These are phyloP conservation scores for Colletotrichum viniferum DNA, from an alignment of 2,329 filamentous ascomycete genomes.

Conservation along the genomic window DNA sequence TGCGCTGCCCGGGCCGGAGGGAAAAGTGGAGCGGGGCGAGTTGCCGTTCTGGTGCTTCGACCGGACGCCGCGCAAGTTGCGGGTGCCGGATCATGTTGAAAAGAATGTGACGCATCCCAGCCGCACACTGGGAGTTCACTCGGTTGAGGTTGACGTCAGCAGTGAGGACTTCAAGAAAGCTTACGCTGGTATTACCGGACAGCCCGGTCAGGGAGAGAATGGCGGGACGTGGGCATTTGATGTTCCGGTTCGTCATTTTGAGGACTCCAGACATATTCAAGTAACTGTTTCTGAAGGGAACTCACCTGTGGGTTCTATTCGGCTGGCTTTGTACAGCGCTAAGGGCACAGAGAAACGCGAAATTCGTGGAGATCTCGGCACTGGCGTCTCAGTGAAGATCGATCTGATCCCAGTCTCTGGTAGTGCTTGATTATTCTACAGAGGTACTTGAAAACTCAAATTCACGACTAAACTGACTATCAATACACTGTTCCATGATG, in stretches of 20 bases:
- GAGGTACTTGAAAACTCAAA: not conserved
- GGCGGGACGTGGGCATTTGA: conserved; percentile 4
- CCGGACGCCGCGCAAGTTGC: conserved; percentile 56
- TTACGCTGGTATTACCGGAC: conserved; percentile 4
- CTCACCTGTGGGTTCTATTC: not conserved
- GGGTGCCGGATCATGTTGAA: conserved; percentile 52
- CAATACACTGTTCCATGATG: not conserved
- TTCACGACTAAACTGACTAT: not conserved
- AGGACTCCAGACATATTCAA: conserved; percentile 1
- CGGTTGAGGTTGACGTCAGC: conserved; percentile 41
- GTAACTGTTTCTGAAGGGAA: not conserved
- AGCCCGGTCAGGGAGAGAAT: not conserved
- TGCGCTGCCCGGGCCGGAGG: conserved; percentile 39
- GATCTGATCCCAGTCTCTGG: not conserved
- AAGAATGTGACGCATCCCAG: conserved; percentile 52
- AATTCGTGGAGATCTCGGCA: conserved; percentile 7
- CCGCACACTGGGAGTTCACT: conserved; percentile 54
- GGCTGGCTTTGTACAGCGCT: not conserved
- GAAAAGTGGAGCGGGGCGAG: conserved; percentile 44
- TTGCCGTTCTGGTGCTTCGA: conserved; percentile 73
- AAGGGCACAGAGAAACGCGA: not conserved
- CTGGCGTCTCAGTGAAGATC: not conserved
- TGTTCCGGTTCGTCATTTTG: conserved; percentile 8
- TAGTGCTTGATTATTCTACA: not conserved
- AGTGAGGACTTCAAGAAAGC: conserved; percentile 9